Conservation (phyloP, 495 filamentous ascomycete genomes). For the Aspergillus biplanus region DNA sequence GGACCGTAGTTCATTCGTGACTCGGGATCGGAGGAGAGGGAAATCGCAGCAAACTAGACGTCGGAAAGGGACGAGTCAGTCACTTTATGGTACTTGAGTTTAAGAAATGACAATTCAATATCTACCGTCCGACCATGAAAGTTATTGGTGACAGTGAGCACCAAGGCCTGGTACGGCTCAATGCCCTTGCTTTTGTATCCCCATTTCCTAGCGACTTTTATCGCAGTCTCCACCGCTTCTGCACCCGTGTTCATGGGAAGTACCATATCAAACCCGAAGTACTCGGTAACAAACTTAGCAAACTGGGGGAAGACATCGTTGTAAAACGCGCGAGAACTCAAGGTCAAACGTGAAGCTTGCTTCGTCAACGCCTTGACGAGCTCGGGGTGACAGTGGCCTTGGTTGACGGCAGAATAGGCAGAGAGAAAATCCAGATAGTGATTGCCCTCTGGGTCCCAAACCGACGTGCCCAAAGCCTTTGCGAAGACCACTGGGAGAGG, state of each 20-base stretch:
- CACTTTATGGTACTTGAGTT: slow-evolving; percentile 3
- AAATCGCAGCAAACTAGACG: slow-evolving; percentile 86
- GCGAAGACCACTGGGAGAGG: slow-evolving; percentile 93
- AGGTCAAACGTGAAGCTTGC: slow-evolving; percentile 86
- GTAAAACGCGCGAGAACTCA: slow-evolving; percentile 96
- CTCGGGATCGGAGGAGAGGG: slow-evolving; percentile 92
- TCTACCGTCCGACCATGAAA: slow-evolving; percentile 95
- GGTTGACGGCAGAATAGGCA: slow-evolving; percentile 97
- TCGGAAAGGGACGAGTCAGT: no score
- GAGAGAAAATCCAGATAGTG: slow-evolving; percentile 98
- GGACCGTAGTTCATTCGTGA: slow-evolving; percentile 96
- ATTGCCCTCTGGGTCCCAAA: slow-evolving; percentile 98
- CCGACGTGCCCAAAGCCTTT: slow-evolving; percentile 76
- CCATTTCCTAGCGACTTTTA: slow-evolving; percentile 99
- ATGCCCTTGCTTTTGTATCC: slow-evolving; percentile 97
- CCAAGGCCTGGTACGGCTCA: slow-evolving; percentile 76
- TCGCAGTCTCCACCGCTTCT: slow-evolving; percentile 96
- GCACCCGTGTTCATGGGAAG: slow-evolving; percentile 99
- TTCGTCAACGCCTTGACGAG: slow-evolving; percentile 86
- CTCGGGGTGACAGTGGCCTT: slow-evolving; percentile 97
- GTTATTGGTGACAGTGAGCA: slow-evolving; percentile 86
- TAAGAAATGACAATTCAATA: slow-evolving; percentile 22
- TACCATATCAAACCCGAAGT: slow-evolving; percentile 98
- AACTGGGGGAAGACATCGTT: slow-evolving; percentile 99
- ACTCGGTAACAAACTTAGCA: slow-evolving; percentile 84